Base-by-base conservation (phyloP, 2,329 filamentous ascomycete species). In the Pseudogymnoascus sp. region DNA sequence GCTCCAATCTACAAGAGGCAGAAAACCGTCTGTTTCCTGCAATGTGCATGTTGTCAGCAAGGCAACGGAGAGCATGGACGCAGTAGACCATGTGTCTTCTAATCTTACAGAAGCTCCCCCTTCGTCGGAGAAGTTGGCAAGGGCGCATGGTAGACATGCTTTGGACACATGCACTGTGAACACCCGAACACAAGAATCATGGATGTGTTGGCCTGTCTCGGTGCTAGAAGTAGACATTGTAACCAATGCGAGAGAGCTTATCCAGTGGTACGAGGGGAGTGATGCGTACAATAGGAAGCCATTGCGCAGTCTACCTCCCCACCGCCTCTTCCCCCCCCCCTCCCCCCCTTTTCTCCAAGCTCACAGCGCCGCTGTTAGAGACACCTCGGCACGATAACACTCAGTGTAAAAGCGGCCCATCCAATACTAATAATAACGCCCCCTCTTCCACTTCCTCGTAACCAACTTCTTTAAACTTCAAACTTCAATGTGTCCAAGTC, bases 351-450 rank as follows among this genome's bases (percentile, higher is more conserved):
- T 36, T 34, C 10, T 36, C 51, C n/a, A 57, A 57, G 8, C 51
- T 21, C 11, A 36, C n/a, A 18, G 29, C 23, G 16, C 51, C 11
- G 51, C 51, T 14, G 29, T 14, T 57, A 57, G 29, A 31, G n/a
- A 57, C 8, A 16, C 29, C 16, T 57, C 51, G 51, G 29, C 10
- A 57, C 51, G 51, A 57, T 57, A 57, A 14, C 26, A n/a, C 29
- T 57, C 51, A 34, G 10, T 1, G 29, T 14, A 31, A 57, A 54
- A 57, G 51, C 51, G 29, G 51, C 51, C 16, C 2, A 36, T 57
- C 51, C 10, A 57, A 57, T 29, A 57, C 29, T 36, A 57, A 57
- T 57, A 57, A 57, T 36, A 57, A 34, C 72, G 69, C 3, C 61
- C 68, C 29, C 29, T 29, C 51, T 57, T 57, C 51, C 29, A 21